phyloP scores from a whole-genome alignment of 1,139 yeast species.

The Hemisphaericaspora subhashii region DNA sequence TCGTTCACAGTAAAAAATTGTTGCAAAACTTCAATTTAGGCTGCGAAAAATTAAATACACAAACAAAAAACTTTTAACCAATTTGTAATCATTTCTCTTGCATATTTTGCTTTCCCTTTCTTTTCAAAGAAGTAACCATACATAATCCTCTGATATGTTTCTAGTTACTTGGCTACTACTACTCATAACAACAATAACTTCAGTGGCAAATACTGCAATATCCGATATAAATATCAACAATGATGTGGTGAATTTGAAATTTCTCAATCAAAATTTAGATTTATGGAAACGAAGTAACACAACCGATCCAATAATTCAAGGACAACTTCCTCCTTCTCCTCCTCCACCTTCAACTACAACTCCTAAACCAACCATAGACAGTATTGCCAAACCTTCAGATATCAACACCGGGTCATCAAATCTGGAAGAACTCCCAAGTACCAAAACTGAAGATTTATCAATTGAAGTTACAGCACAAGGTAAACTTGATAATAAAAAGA shows the following conservation, averaged over 20 bases:
- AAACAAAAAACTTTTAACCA: not conserved
- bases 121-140: not conserved
- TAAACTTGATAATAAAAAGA: slow-evolving; percentile 6
- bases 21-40: not conserved
- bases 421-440: too few species aligned
- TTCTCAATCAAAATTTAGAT: slow-evolving; percentile 10
- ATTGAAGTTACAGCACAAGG: slow-evolving; percentile 13
- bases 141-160: too few species aligned
- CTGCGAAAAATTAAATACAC: slow-evolving; percentile 7
- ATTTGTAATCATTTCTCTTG: not conserved
- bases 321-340: not conserved
- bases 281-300: slow-evolving; percentile 9
- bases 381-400: not conserved
- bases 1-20: too few species aligned
- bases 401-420: too few species aligned
- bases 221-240: not conserved
- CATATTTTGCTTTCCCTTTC: not conserved
- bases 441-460: not conserved
- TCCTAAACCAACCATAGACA: not conserved
- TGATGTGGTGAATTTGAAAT: slow-evolving; percentile 9
- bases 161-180: slow-evolving; percentile 1
- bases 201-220: not conserved
- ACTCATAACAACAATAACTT: not conserved
- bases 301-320: not conserved
- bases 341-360: not conserved